Conservation (phyloP, 345 rosid species). For the Sisymbrium altissimum region DNA sequence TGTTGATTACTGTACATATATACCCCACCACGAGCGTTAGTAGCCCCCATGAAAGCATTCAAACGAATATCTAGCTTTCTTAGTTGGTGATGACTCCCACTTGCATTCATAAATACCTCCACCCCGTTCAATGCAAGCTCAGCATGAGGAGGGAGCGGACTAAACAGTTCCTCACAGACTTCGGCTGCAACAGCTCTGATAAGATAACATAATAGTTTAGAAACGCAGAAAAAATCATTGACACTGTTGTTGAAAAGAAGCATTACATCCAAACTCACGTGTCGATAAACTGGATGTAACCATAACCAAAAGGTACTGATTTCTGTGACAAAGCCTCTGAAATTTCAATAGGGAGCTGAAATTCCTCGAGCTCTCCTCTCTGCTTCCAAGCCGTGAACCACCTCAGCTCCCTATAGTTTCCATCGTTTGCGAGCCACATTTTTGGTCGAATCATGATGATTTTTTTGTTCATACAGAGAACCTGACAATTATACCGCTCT, state of each 20-base stretch:
- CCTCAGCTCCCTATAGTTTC: conserved; percentile 79
- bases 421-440: conserved; percentile 92
- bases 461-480: conserved; percentile 71
- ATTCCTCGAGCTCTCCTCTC: conserved; percentile 61
- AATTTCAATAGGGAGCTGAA: conserved; percentile 69
- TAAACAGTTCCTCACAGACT: conserved; percentile 89
- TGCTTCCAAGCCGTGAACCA: conserved; percentile 95
- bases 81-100: conserved; percentile 93
- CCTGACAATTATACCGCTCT: conserved; percentile 92
- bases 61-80: conserved; percentile 82
- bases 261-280: conserved; percentile 50
- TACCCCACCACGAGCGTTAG: conserved; percentile 85
- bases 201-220: conserved; percentile 12
- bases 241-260: background rate
- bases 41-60: conserved; percentile 71
- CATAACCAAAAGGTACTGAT: conserved; percentile 85
- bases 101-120: conserved; percentile 95
- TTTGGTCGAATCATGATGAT: conserved; percentile 92
- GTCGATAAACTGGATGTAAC: conserved; percentile 76
- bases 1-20: conserved; percentile 97
- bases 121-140: conserved; percentile 96
- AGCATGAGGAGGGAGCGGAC: conserved; percentile 81
- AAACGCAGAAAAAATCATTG: background rate
- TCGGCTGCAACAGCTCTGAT: conserved; percentile 91
- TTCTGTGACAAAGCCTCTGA: conserved; percentile 73